Percentiles rank a stretch among this genome's conserved stretches.
Evolutionary conservation across 208 protist genomes (phyloP).

Genomic region (Trypanosoma avium): DNA sequence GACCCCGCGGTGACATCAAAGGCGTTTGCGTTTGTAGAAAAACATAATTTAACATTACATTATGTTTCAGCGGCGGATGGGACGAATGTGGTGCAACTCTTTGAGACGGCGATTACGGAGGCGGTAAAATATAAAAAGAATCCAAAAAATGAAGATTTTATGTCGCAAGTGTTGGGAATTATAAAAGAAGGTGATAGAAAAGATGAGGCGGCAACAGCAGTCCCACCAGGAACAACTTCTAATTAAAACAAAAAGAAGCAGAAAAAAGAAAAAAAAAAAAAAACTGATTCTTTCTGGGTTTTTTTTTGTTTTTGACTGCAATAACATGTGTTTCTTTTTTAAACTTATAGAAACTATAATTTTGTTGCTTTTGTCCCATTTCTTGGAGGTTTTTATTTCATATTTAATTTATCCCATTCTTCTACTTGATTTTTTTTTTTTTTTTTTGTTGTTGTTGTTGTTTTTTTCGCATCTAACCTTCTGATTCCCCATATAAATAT

Average conservation of each 20-base stretch:
- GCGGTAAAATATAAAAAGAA: slow-evolving; percentile 88
- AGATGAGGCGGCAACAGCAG: slow-evolving; percentile 9
- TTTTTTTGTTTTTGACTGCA: not conserved
- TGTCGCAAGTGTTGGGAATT: slow-evolving; percentile 79
- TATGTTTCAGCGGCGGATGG: slow-evolving; percentile 95
- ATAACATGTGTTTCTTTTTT: not conserved
- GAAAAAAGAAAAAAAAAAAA: not conserved
- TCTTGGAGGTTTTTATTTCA: too few relatives aligned
- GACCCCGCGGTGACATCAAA: slow-evolving; percentile 83
- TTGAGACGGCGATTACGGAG: slow-evolving; percentile 77
- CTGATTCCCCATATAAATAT: too few relatives aligned
- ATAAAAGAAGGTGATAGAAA: slow-evolving; percentile 45
- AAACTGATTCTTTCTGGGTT: slow-evolving; percentile 17
- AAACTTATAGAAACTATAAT: too few relatives aligned
- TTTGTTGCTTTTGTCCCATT: too few relatives aligned
- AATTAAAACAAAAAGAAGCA: not conserved
- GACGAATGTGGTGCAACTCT: slow-evolving; percentile 94
- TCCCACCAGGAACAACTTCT: not conserved
- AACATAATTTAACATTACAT: slow-evolving; percentile 90
- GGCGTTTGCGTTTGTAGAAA: slow-evolving; percentile 92
- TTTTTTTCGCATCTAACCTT: too few relatives aligned
- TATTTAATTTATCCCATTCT: too few relatives aligned
- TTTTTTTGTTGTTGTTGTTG: slow-evolving; percentile 16
- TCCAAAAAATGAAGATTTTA: slow-evolving; percentile 85
- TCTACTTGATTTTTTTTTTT: slow-evolving; percentile 16